Evolutionary conservation across 2,329 filamentous ascomycete genomes (phyloP).

Genomic region (Byssothecium circinans): DNA sequence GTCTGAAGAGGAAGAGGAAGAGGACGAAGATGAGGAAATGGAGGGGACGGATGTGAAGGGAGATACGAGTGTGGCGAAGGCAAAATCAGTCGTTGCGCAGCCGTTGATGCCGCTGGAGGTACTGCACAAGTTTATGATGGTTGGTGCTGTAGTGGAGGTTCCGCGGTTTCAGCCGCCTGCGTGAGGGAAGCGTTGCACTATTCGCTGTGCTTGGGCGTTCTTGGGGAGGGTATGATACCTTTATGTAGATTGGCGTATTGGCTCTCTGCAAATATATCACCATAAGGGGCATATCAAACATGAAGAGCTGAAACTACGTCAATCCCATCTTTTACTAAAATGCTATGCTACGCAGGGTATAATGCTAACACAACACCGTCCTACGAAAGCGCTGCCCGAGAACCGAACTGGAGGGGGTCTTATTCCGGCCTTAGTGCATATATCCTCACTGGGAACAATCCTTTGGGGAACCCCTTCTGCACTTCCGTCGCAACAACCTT

Average conservation of each 20-base stretch:
- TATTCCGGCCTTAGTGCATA: conserved; percentile 70
- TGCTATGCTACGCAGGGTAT: not conserved
- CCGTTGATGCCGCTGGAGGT: conserved; percentile 23
- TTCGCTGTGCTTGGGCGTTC: not conserved
- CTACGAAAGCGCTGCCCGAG: not conserved
- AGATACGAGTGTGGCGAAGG: conserved; percentile 20
- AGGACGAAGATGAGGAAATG: conserved; percentile 16
- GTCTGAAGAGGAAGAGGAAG: not conserved
- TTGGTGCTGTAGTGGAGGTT: conserved; percentile 14
- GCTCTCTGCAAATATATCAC: not conserved
- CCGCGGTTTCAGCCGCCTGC: not conserved
- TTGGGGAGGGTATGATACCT: not conserved
- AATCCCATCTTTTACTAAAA: not conserved
- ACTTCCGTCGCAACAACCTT: conserved; percentile 51
- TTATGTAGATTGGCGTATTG: not conserved
- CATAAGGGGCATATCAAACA: not conserved
- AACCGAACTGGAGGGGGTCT: not conserved
- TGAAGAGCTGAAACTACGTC: not conserved
- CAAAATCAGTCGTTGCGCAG: conserved; percentile 19
- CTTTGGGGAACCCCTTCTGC: conserved; percentile 65
- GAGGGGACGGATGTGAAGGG: conserved; percentile 11
- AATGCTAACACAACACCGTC: not conserved
- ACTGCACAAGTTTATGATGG: conserved; percentile 28
- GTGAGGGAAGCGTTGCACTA: not conserved
- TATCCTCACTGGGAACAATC: conserved; percentile 72